These are phyloP conservation scores for Trametes polyzona DNA, from an alignment of 1,284 basidiomycete species.

Conservation along the genomic window DNA sequence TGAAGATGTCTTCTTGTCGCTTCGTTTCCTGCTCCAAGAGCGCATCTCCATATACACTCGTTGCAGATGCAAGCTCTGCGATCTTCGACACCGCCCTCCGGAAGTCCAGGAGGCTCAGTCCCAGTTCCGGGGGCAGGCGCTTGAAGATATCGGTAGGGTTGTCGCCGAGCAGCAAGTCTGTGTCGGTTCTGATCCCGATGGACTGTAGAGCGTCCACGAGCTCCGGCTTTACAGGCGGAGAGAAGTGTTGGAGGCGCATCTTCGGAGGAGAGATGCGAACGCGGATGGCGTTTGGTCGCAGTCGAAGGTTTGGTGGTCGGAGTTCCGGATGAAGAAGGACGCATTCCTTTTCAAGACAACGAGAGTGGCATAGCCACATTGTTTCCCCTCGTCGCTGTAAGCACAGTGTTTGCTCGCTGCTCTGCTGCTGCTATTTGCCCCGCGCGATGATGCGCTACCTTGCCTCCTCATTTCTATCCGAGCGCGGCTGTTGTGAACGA, in stretches of 20 bases:
- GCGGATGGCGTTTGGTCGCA: no score
- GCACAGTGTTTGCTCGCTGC: no score
- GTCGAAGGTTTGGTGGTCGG: no score
- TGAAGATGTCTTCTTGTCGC: slow-evolving; percentile 30
- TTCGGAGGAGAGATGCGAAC: background rate
- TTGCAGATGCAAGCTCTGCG: slow-evolving; percentile 45
- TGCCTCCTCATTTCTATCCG: no score
- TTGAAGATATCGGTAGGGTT: slow-evolving; percentile 51
- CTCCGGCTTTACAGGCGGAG: slow-evolving; percentile 30
- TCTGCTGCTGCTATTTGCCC: no score
- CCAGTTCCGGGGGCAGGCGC: slow-evolving; percentile 52
- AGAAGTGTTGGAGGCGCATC: slow-evolving; percentile 32
- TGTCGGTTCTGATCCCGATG: slow-evolving; percentile 57
- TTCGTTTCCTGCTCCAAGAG: slow-evolving; percentile 36
- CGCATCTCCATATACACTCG: slow-evolving; percentile 44
- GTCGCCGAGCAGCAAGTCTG: slow-evolving; percentile 58
- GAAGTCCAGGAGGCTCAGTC: slow-evolving; percentile 50
- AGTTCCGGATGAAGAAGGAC: no score
- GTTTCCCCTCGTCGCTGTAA: no score
- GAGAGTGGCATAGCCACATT: no score
- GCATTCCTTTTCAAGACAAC: no score
- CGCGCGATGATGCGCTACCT: no score
- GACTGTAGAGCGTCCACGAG: slow-evolving; percentile 40
- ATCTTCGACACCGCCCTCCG: slow-evolving; percentile 43
- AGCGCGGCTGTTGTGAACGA: no score